Conservation (phyloP, 441 rosid genomes). For the Aquilaria agallochum region DNA sequence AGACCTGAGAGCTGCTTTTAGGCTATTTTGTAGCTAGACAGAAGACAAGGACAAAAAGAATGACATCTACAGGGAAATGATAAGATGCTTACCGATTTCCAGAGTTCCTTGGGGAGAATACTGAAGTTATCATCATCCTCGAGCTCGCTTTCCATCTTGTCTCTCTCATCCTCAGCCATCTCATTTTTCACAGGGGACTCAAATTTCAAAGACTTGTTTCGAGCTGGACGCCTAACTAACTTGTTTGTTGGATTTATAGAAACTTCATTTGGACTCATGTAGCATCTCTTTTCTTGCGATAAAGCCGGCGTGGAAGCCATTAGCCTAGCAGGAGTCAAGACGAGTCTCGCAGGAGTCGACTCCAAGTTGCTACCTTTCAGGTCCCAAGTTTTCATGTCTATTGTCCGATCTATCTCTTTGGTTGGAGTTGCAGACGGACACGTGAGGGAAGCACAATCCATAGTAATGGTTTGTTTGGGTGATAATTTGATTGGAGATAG, state of each 20-base stretch:
- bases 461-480: constrained; percentile 11
- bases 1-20: too few relatives aligned
- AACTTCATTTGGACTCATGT: constrained; percentile 42
- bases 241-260: constrained; percentile 36
- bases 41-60: not conserved
- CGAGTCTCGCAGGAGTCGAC: constrained; percentile 63
- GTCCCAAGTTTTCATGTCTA: constrained; percentile 9
- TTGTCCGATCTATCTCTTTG: constrained; percentile 21
- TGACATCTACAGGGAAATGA: constrained; percentile 3
- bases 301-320: constrained; percentile 40
- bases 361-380: constrained; percentile 16
- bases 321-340: constrained; percentile 37
- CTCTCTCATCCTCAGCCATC: constrained; percentile 13
- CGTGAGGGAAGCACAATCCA: constrained; percentile 8
- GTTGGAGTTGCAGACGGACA: constrained; percentile 34
- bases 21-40: too few relatives aligned
- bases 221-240: constrained; percentile 57
- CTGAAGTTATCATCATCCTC: constrained; percentile 45
- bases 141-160: constrained; percentile 20
- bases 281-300: constrained; percentile 48
- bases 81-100: constrained; percentile 53
- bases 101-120: constrained; percentile 56
- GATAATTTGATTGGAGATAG: constrained; percentile 14
- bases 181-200: constrained; percentile 38
- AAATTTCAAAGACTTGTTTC: constrained; percentile 60